Evolutionary conservation across 1,139 yeast genomes (phyloP), one percentile per base, ranked within the genome.

Genomic region (Saccharomyces hybrid): DNA sequence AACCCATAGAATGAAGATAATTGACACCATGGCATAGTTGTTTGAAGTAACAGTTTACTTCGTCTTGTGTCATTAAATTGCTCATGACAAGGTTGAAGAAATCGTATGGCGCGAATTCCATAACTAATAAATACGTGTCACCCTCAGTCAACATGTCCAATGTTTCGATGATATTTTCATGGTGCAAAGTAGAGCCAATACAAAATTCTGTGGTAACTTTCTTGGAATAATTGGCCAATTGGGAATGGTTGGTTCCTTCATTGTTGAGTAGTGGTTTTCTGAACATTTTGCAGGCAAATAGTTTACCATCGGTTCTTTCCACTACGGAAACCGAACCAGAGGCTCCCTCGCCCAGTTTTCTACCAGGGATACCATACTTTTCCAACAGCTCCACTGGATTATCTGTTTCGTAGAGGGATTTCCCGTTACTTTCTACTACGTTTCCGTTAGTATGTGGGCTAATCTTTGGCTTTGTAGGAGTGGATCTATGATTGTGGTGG

Each of bases 21-120:
- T 70, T 62, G 2, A 83, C 84, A 44, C 91, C 95, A 52, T 73
- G 69, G 34, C 81, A 71, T 52, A 86, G 78, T 67, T 86, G 95
- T 60, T 78, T 82, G 62, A 86, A 82, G 68, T 85, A 86, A 68
- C 95, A 86, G 51, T 75, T 75, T 8, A 81, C 75, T 68, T 86
- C 93, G 44, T 76, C 71, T 27, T 73, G 73, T 6, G 77, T 72
- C 83, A 86, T 81, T 50, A 81, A 68, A 2, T 88, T 88, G 49
- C 84, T 78, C 91, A 86, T 85, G 23, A 86, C 91, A 55, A 86
- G 75, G 46, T 86, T 84, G 70, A 86, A 86, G 63, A 86, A 85
- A 68, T 86, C 95, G 66, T 73, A 84, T 1, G 84, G 85, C 57
- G 87, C 82, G 66, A 82, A 86, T 62, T 86, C 93, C 89, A 86